These are phyloP conservation scores for Debaryomyces fabryi DNA, from an alignment of 1,139 yeast species.

Conservation along the genomic window DNA sequence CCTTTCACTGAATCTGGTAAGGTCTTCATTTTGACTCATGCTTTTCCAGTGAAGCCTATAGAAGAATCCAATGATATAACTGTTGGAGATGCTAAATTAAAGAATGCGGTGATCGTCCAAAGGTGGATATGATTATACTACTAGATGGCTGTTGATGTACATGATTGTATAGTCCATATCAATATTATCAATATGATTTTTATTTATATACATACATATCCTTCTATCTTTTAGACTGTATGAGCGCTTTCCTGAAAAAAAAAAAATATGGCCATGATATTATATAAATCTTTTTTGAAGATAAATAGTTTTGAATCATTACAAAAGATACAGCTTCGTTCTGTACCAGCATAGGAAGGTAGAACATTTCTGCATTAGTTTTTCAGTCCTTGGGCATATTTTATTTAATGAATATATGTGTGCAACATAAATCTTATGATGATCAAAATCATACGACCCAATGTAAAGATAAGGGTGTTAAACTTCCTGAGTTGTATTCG, in stretches of 20 bases:
- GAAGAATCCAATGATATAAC: slow-evolving; percentile 53
- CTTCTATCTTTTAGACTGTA: not conserved
- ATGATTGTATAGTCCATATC: not conserved
- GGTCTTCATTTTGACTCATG: slow-evolving; percentile 69
- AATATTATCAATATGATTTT: not conserved
- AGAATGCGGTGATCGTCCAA: slow-evolving; percentile 88
- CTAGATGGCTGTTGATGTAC: not conserved
- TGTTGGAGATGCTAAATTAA: slow-evolving; percentile 74
- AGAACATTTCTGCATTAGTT: not conserved
- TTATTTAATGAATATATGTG: not conserved
- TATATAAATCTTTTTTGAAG: not conserved
- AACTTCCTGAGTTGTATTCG: not conserved
- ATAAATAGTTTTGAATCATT: not conserved
- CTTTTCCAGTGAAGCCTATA: slow-evolving; percentile 82
- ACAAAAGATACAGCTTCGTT: not conserved
- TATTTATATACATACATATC: not conserved
- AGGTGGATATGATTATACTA: slow-evolving; percentile 54
- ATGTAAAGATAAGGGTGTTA: slow-evolving; percentile 12
- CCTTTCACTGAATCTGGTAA: slow-evolving; percentile 47
- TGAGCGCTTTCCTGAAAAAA: slow-evolving; percentile 6
- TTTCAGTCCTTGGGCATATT: not conserved
- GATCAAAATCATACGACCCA: slow-evolving; percentile 11
- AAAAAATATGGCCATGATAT: not conserved
- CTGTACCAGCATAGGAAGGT: not conserved
- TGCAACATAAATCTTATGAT: not conserved